These are phyloP conservation scores for Asterophora lycoperdoides DNA, from an alignment of 768 basidiomycete species.

Conservation along the genomic window DNA sequence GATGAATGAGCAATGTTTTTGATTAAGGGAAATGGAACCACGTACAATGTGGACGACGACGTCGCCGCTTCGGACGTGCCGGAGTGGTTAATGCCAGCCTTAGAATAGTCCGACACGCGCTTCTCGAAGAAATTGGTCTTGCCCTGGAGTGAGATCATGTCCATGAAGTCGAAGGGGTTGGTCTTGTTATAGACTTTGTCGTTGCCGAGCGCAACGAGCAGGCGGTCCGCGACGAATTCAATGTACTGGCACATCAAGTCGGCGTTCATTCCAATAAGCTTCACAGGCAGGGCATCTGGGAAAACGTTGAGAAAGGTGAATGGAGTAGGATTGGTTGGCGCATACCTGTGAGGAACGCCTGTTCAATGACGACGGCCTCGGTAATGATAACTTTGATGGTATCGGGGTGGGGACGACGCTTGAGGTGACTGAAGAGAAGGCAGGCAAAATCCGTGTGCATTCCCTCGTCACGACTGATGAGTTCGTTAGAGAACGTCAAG, in stretches of 20 bases:
- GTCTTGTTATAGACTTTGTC: slow-evolving; percentile 67
- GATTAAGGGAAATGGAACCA: neutral
- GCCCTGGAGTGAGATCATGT: slow-evolving; percentile 91
- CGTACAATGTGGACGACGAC: slow-evolving; percentile 2
- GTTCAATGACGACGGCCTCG: slow-evolving; percentile 83
- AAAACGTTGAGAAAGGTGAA: neutral
- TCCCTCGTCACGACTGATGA: slow-evolving; percentile 94
- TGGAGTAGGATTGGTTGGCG: neutral
- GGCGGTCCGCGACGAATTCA: slow-evolving; percentile 87
- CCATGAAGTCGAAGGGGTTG: slow-evolving; percentile 95
- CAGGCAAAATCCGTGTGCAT: slow-evolving; percentile 97
- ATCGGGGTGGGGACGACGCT: slow-evolving; percentile 76
- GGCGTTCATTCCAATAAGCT: slow-evolving; percentile 90
- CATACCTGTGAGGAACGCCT: slow-evolving; percentile 78
- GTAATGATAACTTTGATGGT: slow-evolving; percentile 66
- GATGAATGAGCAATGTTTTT: neutral
- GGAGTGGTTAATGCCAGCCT: slow-evolving; percentile 48
- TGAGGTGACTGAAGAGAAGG: slow-evolving; percentile 79
- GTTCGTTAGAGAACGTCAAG: slow-evolving; percentile 92
- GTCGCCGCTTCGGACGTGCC: slow-evolving; percentile 2
- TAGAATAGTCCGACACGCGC: slow-evolving; percentile 82
- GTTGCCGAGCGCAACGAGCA: slow-evolving; percentile 81
- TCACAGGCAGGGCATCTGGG: slow-evolving; percentile 77
- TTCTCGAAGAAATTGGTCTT: slow-evolving; percentile 99
- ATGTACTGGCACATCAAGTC: slow-evolving; percentile 89